Conservation (phyloP, 257 asterid genomes). For the Solanum tacnaense region DNA sequence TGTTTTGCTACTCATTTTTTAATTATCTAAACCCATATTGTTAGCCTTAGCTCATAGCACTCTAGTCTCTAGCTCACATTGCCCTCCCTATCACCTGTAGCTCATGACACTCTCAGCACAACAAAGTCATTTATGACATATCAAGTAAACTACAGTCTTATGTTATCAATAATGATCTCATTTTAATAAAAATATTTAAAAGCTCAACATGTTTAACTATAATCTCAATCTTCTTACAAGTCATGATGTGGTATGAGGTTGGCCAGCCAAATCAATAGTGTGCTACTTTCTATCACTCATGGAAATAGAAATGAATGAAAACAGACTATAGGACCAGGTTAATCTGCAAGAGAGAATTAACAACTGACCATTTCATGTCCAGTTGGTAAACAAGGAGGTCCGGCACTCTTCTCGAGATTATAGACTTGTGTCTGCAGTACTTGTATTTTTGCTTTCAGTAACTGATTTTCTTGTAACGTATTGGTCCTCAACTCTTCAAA, state of each 20-base stretch:
- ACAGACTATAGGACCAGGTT: background rate
- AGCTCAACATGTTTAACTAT: background rate
- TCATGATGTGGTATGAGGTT: background rate
- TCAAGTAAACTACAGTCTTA: background rate
- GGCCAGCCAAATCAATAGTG: background rate
- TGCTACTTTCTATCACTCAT: background rate
- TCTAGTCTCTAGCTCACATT: background rate
- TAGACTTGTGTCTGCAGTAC: conserved; percentile 40
- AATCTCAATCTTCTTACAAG: background rate
- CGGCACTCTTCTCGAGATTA: conserved; percentile 33
- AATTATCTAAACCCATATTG: background rate
- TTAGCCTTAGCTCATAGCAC: background rate
- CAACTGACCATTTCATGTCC: conserved; percentile 31
- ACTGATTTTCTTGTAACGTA: conserved; percentile 42
- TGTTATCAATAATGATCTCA: background rate
- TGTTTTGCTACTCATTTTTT: background rate
- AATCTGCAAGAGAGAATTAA: background rate
- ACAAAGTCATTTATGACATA: background rate
- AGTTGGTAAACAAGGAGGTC: conserved; percentile 18
- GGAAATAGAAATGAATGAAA: background rate
- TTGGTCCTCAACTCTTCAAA: conserved; percentile 48
- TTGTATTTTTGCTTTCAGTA: conserved; percentile 32
- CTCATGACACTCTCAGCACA: background rate
- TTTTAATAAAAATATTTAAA: background rate
- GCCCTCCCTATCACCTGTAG: background rate